Percentiles rank a stretch among this genome's conserved stretches.
Conservation (phyloP, 495 filamentous ascomycete genomes). For the Rusavskia elegans region DNA sequence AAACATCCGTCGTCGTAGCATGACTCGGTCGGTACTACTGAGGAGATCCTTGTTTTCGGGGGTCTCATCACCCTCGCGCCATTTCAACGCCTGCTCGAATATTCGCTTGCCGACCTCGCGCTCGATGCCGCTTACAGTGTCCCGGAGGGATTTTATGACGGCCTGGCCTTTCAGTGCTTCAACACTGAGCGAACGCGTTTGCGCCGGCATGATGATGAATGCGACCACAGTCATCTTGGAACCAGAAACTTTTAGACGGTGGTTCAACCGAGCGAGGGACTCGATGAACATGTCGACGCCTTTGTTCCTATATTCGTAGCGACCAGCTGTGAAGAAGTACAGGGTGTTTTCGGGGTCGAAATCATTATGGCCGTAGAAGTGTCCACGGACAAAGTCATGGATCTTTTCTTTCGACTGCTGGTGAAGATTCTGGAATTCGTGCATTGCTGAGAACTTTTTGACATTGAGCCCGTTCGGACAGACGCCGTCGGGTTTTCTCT, state of each 20-base stretch:
- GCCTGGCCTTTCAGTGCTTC: conserved; percentile 94
- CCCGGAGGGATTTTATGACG: conserved; percentile 86
- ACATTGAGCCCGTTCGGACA: conserved; percentile 95
- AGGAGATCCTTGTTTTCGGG: conserved; percentile 94
- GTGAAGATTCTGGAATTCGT: conserved; percentile 98
- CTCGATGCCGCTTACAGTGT: conserved; percentile 84
- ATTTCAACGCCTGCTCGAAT: conserved; percentile 81
- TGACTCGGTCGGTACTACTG: conserved; percentile 77
- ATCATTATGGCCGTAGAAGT: conserved; percentile 97
- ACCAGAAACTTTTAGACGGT: conserved; percentile 66
- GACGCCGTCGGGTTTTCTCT: conserved; percentile 94
- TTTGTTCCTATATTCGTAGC: conserved; percentile 97
- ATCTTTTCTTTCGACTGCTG: conserved; percentile 94
- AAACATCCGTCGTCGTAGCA: conserved; percentile 80
- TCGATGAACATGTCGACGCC: conserved; percentile 99
- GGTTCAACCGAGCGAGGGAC: conserved; percentile 83
- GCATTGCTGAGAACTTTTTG: conserved; percentile 95
- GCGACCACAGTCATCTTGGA: conserved; percentile 96
- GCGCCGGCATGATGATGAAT: conserved; percentile 97
- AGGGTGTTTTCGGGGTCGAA: conserved; percentile 92
- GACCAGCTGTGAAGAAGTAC: conserved; percentile 94
- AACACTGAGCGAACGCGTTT: conserved; percentile 90
- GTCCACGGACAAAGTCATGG: conserved; percentile 92
- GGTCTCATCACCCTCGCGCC: conserved; percentile 84
- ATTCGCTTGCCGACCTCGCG: conserved; percentile 79